These are phyloP conservation scores for Crucibulum parvulum DNA, from an alignment of 1,284 basidiomycete species.

Conservation along the genomic window DNA sequence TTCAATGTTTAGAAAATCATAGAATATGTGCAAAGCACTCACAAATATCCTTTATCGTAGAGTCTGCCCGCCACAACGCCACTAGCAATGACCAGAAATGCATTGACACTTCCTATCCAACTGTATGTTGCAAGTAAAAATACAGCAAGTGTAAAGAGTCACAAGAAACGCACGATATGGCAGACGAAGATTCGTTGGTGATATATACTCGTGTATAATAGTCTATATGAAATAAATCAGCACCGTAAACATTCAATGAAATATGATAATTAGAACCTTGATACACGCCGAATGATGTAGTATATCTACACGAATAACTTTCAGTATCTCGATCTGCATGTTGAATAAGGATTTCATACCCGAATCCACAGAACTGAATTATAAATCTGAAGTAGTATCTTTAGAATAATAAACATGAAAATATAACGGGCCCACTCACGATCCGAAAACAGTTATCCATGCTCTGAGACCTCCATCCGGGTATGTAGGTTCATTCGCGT, in stretches of 20 bases:
- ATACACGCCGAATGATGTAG: neutral
- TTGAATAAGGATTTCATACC: neutral
- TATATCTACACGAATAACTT: neutral
- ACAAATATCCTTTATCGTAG: slow-evolving; percentile 29
- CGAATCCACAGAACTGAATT: neutral
- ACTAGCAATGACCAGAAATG: slow-evolving; percentile 9
- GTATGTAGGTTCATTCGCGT: neutral
- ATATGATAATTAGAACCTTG: neutral
- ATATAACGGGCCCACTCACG: slow-evolving; percentile 13
- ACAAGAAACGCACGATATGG: slow-evolving; percentile 11
- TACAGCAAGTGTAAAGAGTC: neutral
- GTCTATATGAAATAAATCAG: slow-evolving; percentile 1
- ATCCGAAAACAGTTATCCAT: slow-evolving; percentile 24
- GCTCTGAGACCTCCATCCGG: slow-evolving; percentile 24
- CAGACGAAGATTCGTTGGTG: slow-evolving; percentile 11
- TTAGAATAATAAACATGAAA: neutral
- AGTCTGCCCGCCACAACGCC: slow-evolving; percentile 18
- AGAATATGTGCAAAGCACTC: neutral
- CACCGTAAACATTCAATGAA: neutral
- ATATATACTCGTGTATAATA: slow-evolving; percentile 15
- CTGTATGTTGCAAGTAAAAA: slow-evolving; percentile 2
- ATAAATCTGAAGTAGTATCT: neutral
- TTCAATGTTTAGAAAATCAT: neutral
- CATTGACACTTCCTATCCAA: slow-evolving; percentile 23
- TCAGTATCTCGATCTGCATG: neutral